These are phyloP conservation scores for Botrytis tulipae DNA, from an alignment of 2,329 filamentous ascomycete genomes.

Conservation along the genomic window DNA sequence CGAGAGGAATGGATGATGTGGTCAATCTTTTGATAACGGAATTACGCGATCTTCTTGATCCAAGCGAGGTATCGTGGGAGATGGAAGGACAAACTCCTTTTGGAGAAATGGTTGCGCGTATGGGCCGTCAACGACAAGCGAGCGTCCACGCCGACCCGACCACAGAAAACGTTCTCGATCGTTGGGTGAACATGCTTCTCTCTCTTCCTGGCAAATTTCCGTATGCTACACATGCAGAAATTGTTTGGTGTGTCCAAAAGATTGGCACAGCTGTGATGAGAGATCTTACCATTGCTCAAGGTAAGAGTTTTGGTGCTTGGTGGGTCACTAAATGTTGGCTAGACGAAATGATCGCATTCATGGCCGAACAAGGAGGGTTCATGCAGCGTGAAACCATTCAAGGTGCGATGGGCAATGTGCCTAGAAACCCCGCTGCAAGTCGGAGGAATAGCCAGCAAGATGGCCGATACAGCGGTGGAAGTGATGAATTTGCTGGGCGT, in stretches of 20 bases:
- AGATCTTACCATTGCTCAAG: slow-evolving; percentile 75
- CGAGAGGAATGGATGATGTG: slow-evolving; percentile 63
- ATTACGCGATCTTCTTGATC: slow-evolving; percentile 68
- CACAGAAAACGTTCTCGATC: slow-evolving; percentile 69
- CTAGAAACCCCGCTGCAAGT: slow-evolving; percentile 25
- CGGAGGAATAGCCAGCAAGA: slow-evolving; percentile 33
- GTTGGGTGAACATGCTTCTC: slow-evolving; percentile 72
- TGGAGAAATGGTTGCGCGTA: slow-evolving; percentile 53
- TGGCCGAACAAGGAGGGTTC: slow-evolving; percentile 88
- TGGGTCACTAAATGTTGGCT: slow-evolving; percentile 96
- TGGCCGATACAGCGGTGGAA: slow-evolving; percentile 37
- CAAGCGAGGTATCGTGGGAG: slow-evolving; percentile 61
- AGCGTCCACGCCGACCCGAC: slow-evolving; percentile 43
- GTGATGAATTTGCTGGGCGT: slow-evolving; percentile 36
- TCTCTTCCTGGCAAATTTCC: slow-evolving; percentile 70
- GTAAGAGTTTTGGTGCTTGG: slow-evolving; percentile 84
- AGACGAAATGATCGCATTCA: slow-evolving; percentile 89
- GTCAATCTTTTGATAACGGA: slow-evolving; percentile 63
- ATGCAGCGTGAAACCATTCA: slow-evolving; percentile 57
- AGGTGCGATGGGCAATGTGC: slow-evolving; percentile 32
- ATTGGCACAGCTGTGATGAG: slow-evolving; percentile 75
- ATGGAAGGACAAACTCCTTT: slow-evolving; percentile 61
- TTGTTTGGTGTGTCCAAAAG: slow-evolving; percentile 74
- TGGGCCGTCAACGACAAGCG: slow-evolving; percentile 44
- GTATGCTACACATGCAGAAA: slow-evolving; percentile 67